These are phyloP conservation scores for Erythrophleum fordii DNA, from an alignment of 306 rosid species.

Conservation along the genomic window DNA sequence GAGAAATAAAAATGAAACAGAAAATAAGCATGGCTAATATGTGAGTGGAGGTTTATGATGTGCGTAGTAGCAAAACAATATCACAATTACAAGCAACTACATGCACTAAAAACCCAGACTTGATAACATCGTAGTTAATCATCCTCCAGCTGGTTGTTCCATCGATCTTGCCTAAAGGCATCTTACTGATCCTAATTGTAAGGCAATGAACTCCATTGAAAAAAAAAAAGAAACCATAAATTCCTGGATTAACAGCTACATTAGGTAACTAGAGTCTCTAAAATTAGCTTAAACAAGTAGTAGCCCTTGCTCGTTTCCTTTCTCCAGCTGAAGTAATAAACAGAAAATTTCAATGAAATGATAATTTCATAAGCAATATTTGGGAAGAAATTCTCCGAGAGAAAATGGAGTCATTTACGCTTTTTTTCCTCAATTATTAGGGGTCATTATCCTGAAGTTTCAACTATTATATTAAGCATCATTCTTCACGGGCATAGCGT, in stretches of 20 bases:
- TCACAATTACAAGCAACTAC: not conserved
- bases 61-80: not conserved
- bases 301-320: not conserved
- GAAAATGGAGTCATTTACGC: not conserved
- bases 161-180: not conserved
- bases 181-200: not conserved
- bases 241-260: not conserved
- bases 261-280: not conserved
- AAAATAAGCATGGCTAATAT: slow-evolving; percentile 5
- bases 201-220: not conserved
- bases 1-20: not conserved
- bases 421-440: not conserved
- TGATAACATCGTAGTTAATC: not conserved
- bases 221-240: not conserved
- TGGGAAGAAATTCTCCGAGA: not conserved
- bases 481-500: not conserved
- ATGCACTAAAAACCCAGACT: not conserved
- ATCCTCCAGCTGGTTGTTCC: not conserved
- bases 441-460: not conserved
- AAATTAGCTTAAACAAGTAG: not conserved
- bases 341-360: not conserved
- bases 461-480: not conserved
- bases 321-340: not conserved
- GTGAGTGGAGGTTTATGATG: not conserved
- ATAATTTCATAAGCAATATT: not conserved